Evolutionary conservation across 2,329 filamentous ascomycete genomes (phyloP).

Genomic region (Monilinia laxa): DNA sequence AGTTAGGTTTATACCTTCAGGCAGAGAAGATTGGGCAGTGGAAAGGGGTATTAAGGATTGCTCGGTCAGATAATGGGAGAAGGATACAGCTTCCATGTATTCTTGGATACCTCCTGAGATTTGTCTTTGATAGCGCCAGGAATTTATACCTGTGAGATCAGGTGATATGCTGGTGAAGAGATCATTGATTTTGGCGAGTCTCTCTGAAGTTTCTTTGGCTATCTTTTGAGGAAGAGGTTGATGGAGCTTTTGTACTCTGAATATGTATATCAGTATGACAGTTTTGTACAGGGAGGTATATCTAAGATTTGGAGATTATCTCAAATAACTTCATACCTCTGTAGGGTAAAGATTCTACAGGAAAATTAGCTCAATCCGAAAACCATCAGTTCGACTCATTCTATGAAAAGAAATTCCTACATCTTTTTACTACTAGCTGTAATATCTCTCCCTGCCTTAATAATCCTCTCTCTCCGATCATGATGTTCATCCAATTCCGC

Average conservation of each 20-base stretch:
- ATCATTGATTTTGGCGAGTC: conserved; percentile 67
- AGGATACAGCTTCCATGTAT: conserved; percentile 87
- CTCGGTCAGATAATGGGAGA: conserved; percentile 80
- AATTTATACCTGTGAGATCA: conserved; percentile 77
- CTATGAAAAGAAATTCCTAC: conserved; percentile 49
- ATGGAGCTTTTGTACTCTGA: conserved; percentile 63
- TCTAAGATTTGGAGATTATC: conserved; percentile 2
- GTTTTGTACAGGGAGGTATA: not conserved
- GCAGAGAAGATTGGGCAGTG: conserved; percentile 53
- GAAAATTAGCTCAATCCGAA: conserved; percentile 30
- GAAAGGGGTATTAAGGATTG: conserved; percentile 71
- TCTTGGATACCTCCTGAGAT: conserved; percentile 85
- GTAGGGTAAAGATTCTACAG: conserved; percentile 75
- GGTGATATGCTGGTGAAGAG: conserved; percentile 66
- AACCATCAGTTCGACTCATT: too few species aligned
- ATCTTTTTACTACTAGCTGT: conserved; percentile 97
- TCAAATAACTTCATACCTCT: conserved; percentile 56
- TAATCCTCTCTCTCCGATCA: conserved; percentile 83
- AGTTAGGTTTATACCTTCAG: conserved; percentile 61
- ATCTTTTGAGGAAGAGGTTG: conserved; percentile 66
- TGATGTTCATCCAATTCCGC: conserved; percentile 91
- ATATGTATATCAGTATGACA: conserved; percentile 11
- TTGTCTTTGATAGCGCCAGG: conserved; percentile 75
- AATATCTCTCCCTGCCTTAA: conserved; percentile 89
- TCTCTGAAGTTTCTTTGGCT: conserved; percentile 65